phyloP scores from a whole-genome alignment of 1,284 basidiomycete genomes.

The Pholiota adiposa region DNA sequence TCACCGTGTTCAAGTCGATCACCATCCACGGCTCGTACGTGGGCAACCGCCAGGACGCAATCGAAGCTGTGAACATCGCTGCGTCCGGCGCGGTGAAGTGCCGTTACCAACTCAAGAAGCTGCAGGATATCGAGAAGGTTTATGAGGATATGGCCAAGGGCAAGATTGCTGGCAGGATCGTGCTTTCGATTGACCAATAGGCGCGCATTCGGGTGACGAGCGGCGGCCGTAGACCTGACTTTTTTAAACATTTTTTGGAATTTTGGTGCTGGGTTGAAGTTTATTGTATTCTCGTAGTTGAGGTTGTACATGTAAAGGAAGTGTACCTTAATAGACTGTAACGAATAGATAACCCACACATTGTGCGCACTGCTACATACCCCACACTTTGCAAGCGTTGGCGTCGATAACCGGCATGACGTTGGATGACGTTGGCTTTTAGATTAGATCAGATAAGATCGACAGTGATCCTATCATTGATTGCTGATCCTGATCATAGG shows the following conservation, averaged over 20 bases:
- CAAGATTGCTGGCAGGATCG: constrained; percentile 27
- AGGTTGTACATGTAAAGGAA: not conserved
- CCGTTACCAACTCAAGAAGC: constrained; percentile 50
- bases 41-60: constrained; percentile 74
- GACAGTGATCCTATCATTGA: not conserved
- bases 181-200: constrained; percentile 19
- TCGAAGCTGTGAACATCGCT: constrained; percentile 76
- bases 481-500: not conserved
- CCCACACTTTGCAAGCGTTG: too few species aligned
- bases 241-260: too few species aligned
- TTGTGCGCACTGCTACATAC: not conserved
- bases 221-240: too few species aligned
- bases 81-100: constrained; percentile 70
- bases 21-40: constrained; percentile 79
- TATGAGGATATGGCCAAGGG: constrained; percentile 26
- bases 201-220: not conserved
- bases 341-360: not conserved
- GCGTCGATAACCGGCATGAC: not conserved
- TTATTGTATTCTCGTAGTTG: not conserved
- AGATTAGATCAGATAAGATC: too few species aligned
- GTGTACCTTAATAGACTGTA: not conserved
- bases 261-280: too few species aligned
- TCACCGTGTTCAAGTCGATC: constrained; percentile 72
- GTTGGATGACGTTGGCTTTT: too few species aligned
- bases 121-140: constrained; percentile 54